Percentiles rank a stretch among this genome's conserved stretches.
Evolutionary conservation across 2,329 filamentous ascomycete species (phyloP).

Genomic region (Cordyceps fumosorosea): DNA sequence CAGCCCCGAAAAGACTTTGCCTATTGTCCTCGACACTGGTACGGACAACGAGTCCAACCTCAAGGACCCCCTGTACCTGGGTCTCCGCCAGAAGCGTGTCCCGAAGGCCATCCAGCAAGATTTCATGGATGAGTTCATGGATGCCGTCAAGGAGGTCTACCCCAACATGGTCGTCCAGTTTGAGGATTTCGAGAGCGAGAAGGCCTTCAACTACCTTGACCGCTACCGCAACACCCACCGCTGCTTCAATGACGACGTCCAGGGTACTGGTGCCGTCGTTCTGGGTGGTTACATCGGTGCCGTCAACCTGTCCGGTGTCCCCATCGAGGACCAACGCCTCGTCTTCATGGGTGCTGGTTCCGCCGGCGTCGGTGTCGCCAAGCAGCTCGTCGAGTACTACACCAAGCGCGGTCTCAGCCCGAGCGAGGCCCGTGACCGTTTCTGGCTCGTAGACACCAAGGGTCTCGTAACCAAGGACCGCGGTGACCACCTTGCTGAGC

Average conservation of each 20-base stretch:
- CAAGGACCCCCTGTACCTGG: slow-evolving; percentile 75
- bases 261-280: slow-evolving; percentile 93
- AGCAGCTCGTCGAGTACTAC: slow-evolving; percentile 97
- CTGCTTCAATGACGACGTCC: slow-evolving; percentile 98
- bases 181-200: slow-evolving; percentile 91
- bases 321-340: slow-evolving; percentile 82
- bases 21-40: slow-evolving; percentile 61
- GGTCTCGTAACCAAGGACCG: slow-evolving; percentile 90
- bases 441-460: slow-evolving; percentile 96
- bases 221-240: slow-evolving; percentile 83
- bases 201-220: slow-evolving; percentile 87
- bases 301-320: slow-evolving; percentile 79
- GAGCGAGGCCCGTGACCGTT: slow-evolving; percentile 79
- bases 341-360: slow-evolving; percentile 96
- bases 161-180: slow-evolving; percentile 76
- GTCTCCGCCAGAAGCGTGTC: slow-evolving; percentile 77
- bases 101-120: slow-evolving; percentile 72
- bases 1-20: slow-evolving; percentile 75
- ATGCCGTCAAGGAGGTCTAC: slow-evolving; percentile 69
- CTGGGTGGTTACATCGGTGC: slow-evolving; percentile 70
- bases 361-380: slow-evolving; percentile 93
- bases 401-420: slow-evolving; percentile 85
- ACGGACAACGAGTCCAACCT: slow-evolving; percentile 62
- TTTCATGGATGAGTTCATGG: slow-evolving; percentile 98
- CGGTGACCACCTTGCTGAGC: slow-evolving; percentile 87